Conservation (phyloP, 805 yeast genomes). For the Myxozyma kluyveri region DNA sequence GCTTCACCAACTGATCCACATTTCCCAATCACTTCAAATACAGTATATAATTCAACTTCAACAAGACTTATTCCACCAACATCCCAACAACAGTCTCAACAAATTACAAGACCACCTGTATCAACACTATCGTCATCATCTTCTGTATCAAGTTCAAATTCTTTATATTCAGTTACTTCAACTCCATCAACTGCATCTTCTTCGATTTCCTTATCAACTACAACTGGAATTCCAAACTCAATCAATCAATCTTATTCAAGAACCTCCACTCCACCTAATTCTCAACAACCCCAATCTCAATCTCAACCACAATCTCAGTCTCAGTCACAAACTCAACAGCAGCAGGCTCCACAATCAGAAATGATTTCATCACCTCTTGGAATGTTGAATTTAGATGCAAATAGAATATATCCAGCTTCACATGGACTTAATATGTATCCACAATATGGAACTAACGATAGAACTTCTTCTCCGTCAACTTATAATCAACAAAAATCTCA, state of each 20-base stretch:
- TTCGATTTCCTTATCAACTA: background rate
- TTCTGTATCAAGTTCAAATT: conserved; percentile 12
- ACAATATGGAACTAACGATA: too few species aligned
- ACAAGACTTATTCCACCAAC: background rate
- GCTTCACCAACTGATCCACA: background rate
- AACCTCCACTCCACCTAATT: background rate
- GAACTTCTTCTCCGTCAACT: background rate
- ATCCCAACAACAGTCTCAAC: background rate
- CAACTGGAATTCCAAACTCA: background rate
- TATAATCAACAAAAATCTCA: background rate
- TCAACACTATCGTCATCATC: conserved; percentile 20
- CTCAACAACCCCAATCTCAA: too few species aligned
- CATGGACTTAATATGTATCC: too few species aligned
- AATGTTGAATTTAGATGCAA: too few species aligned
- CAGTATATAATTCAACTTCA: background rate
- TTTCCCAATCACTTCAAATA: background rate
- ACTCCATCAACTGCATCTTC: background rate
- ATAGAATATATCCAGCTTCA: too few species aligned
- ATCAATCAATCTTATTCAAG: background rate
- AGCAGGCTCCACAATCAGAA: too few species aligned
- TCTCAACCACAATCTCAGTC: too few species aligned
- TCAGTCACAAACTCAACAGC: too few species aligned
- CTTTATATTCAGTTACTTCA: conserved; percentile 3
- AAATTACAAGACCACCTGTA: conserved; percentile 11
- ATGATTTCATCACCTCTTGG: too few species aligned